phyloP scores from a whole-genome alignment of 2,329 filamentous ascomycete species.

The Tolypocladium inflatum region DNA sequence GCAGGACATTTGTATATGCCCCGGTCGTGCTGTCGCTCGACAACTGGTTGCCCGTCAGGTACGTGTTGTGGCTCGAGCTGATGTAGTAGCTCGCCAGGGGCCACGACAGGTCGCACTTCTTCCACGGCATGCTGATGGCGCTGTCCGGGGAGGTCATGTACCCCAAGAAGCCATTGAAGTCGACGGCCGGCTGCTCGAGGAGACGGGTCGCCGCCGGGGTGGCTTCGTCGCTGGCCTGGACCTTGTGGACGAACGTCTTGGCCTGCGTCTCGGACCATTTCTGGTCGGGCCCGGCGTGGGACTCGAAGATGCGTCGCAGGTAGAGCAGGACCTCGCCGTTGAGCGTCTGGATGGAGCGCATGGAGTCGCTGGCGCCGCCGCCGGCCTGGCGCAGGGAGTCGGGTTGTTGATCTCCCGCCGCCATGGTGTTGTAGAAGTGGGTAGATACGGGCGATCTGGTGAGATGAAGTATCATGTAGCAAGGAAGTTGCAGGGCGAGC shows the following conservation, averaged over 20 bases:
- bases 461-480: not conserved
- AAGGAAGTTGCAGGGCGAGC: not conserved
- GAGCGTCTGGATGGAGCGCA: constrained; percentile 30
- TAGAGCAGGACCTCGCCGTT: constrained; percentile 29
- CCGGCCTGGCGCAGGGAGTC: constrained; percentile 32
- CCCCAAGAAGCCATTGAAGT: constrained; percentile 38
- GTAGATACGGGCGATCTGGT: not conserved
- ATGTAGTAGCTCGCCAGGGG: constrained; percentile 89
- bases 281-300: constrained; percentile 28
- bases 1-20: constrained; percentile 75
- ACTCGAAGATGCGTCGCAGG: constrained; percentile 36
- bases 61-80: constrained; percentile 92
- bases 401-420: constrained; percentile 1
- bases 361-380: constrained; percentile 34
- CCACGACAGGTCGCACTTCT: constrained; percentile 50
- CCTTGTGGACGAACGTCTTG: constrained; percentile 33
- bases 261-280: constrained; percentile 38
- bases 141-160: constrained; percentile 46
- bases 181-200: constrained; percentile 25
- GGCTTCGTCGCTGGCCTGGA: constrained; percentile 31
- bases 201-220: constrained; percentile 15
- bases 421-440: not conserved
- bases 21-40: constrained; percentile 79
- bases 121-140: constrained; percentile 29
- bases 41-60: constrained; percentile 81